These are phyloP conservation scores for Simplicillium aogashimaense DNA, from an alignment of 2,329 filamentous ascomycete genomes.

Conservation along the genomic window DNA sequence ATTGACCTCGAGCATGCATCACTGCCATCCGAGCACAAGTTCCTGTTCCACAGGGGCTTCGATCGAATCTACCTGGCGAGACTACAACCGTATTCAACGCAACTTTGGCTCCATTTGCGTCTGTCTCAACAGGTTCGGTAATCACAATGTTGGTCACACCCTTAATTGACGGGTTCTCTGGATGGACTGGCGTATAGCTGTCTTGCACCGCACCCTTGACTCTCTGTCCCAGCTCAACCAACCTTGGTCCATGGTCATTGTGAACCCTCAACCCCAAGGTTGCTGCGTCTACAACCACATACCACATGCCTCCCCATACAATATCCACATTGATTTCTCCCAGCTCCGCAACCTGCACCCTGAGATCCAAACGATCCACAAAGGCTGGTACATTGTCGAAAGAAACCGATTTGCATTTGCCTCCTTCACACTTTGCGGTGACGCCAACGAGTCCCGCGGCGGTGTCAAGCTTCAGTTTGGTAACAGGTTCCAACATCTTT, in stretches of 20 bases:
- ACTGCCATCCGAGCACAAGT: slow-evolving; percentile 32
- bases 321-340: slow-evolving; percentile 30
- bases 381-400: slow-evolving; percentile 36
- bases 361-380: slow-evolving; percentile 25
- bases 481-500: slow-evolving; percentile 31
- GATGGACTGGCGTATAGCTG: slow-evolving; percentile 26
- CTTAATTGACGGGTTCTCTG: slow-evolving; percentile 27
- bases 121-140: slow-evolving; percentile 20
- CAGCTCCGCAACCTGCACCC: slow-evolving; percentile 27
- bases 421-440: slow-evolving; percentile 27
- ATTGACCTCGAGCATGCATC: slow-evolving; percentile 27
- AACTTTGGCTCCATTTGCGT: slow-evolving; percentile 12
- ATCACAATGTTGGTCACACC: slow-evolving; percentile 29
- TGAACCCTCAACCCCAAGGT: slow-evolving; percentile 24
- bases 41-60: slow-evolving; percentile 35
- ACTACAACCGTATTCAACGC: slow-evolving; percentile 31
- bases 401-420: slow-evolving; percentile 31
- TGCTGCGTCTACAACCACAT: slow-evolving; percentile 27
- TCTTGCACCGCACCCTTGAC: slow-evolving; percentile 28
- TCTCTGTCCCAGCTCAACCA: slow-evolving; percentile 30
- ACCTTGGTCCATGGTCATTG: slow-evolving; percentile 17
- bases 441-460: slow-evolving; percentile 31
- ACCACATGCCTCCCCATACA: slow-evolving; percentile 36
- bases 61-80: slow-evolving; percentile 32
- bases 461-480: slow-evolving; percentile 29